Evolutionary conservation across 148 eudicot species (phyloP).

Genomic region (Rhododendron kiyosumense): DNA sequence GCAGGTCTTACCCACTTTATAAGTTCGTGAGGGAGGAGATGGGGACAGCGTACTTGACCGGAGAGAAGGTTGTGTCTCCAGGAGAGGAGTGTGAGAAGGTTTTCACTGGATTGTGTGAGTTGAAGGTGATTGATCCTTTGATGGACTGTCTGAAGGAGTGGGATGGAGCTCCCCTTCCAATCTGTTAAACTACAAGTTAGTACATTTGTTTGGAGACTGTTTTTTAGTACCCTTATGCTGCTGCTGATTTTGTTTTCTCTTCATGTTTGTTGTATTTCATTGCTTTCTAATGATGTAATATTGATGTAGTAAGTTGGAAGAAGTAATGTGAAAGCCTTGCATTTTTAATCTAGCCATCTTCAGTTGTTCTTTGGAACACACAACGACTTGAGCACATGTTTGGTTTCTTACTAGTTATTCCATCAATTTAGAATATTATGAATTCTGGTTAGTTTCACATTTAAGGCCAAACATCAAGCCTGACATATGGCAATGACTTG

Average conservation of each 20-base stretch:
- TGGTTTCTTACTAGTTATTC: neutral
- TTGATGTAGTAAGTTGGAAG: neutral
- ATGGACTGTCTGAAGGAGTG: constrained; percentile 35
- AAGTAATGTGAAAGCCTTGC: neutral
- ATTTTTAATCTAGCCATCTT: neutral
- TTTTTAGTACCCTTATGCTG: neutral
- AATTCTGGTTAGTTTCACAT: neutral
- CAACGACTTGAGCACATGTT: neutral
- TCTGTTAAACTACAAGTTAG: constrained; percentile 9
- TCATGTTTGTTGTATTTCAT: neutral
- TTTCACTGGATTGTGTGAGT: constrained; percentile 30
- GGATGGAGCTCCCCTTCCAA: constrained; percentile 53
- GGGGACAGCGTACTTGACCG: constrained; percentile 28
- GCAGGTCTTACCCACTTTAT: constrained; percentile 43
- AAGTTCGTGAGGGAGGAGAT: constrained; percentile 43
- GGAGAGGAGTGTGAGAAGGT: constrained; percentile 48
- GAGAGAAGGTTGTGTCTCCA: constrained; percentile 34
- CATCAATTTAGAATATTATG: neutral
- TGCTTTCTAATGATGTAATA: neutral
- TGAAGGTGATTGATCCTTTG: constrained; percentile 42
- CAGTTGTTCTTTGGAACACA: neutral
- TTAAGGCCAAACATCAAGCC: neutral
- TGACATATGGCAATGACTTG: too few species aligned
- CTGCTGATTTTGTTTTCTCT: neutral
- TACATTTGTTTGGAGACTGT: neutral